Evolutionary conservation across 805 yeast genomes (phyloP).

Genomic region (Helenozyma rhizophorensis): DNA sequence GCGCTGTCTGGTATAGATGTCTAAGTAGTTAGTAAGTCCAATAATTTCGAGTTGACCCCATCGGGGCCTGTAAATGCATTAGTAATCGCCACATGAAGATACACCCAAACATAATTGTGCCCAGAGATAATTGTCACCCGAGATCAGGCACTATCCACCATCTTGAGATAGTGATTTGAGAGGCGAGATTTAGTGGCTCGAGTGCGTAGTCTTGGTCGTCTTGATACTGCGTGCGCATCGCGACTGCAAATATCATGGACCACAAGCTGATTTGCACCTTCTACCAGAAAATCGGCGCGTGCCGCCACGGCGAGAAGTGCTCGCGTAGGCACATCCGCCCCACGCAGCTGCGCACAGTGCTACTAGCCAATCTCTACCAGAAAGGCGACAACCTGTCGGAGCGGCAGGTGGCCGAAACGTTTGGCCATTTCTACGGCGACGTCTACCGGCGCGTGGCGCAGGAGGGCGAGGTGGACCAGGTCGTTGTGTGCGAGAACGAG

Average conservation of each 20-base stretch:
- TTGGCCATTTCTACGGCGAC: conserved; percentile 68
- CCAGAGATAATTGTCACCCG: too few relatives aligned
- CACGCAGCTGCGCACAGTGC: conserved; percentile 55
- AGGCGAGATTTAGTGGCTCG: too few relatives aligned
- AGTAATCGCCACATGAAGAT: too few relatives aligned
- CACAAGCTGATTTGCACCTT: conserved; percentile 43
- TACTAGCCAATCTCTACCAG: conserved; percentile 60
- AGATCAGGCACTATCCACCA: too few relatives aligned
- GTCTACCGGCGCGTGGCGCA: conserved; percentile 56
- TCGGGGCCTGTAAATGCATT: too few relatives aligned
- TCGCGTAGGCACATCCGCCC: conserved; percentile 72
- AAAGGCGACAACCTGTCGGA: conserved; percentile 36
- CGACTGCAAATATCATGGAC: conserved; percentile 10
- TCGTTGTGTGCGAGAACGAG: conserved; percentile 78
- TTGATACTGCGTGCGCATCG: too few relatives aligned
- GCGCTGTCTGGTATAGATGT: too few relatives aligned
- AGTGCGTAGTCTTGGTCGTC: too few relatives aligned
- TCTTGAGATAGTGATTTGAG: too few relatives aligned
- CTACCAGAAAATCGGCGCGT: conserved; percentile 82
- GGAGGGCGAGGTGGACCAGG: conserved; percentile 50
- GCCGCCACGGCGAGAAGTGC: conserved; percentile 89
- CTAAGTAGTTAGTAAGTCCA: too few relatives aligned
- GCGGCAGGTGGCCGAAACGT: conserved; percentile 39
- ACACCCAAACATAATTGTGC: too few relatives aligned
- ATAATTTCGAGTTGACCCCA: too few relatives aligned